A percentile compares a stretch with the other conserved stretches of the same genome.
Conservation (phyloP, 2,329 filamentous ascomycete genomes). For the Akanthomyces lecanii region DNA sequence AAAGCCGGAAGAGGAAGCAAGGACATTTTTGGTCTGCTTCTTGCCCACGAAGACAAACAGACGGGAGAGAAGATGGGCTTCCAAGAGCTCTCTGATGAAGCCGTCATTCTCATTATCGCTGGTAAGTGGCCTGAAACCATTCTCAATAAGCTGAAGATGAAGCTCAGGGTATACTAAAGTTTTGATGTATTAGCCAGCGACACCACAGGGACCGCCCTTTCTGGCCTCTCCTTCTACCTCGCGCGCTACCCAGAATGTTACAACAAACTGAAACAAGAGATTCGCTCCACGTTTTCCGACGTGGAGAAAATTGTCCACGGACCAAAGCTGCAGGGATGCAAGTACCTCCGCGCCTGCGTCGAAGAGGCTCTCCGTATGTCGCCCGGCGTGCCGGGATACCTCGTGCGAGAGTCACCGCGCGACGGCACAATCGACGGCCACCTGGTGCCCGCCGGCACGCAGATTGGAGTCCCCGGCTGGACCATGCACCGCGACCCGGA, state of each 20-base stretch:
- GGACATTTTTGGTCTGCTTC: slow-evolving; percentile 13
- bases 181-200: slow-evolving; percentile 10
- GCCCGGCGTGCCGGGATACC: slow-evolving; percentile 22
- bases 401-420: not conserved
- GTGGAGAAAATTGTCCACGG: slow-evolving; percentile 31
- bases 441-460: not conserved
- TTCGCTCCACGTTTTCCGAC: slow-evolving; percentile 29
- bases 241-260: slow-evolving; percentile 10
- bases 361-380: slow-evolving; percentile 38
- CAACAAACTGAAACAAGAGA: slow-evolving; percentile 30
- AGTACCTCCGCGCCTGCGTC: slow-evolving; percentile 34
- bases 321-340: slow-evolving; percentile 24
- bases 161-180: not conserved
- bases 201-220: slow-evolving; percentile 13
- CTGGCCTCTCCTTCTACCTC: slow-evolving; percentile 17
- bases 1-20: slow-evolving; percentile 2
- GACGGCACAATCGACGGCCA: not conserved
- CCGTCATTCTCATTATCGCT: slow-evolving; percentile 15
- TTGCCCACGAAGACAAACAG: slow-evolving; percentile 9
- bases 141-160: not conserved
- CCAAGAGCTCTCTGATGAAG: slow-evolving; percentile 13
- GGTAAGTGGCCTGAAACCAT: not conserved
- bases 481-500: not conserved
- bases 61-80: slow-evolving; percentile 16
- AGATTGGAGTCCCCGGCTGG: not conserved